Percentiles rank a stretch among this genome's conserved stretches.
These are phyloP conservation scores for Cadophora luteo-olivacea DNA, from an alignment of 2,329 filamentous ascomycete genomes.

Conservation along the genomic window DNA sequence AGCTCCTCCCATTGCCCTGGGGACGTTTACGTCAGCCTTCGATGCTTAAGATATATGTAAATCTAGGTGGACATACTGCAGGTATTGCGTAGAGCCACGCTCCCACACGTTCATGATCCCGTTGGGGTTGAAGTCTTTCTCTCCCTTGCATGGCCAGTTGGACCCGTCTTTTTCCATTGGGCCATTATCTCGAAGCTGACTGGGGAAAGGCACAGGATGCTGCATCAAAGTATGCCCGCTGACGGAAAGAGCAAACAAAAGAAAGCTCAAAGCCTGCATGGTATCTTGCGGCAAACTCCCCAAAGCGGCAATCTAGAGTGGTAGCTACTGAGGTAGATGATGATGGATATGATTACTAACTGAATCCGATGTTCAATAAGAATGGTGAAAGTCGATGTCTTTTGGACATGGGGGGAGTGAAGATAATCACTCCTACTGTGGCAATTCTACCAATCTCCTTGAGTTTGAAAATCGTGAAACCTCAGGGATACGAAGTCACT, in stretches of 20 bases:
- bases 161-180: neutral
- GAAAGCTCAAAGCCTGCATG: neutral
- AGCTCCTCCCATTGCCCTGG: neutral
- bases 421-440: too few species aligned
- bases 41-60: neutral
- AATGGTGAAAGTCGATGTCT: too few species aligned
- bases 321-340: too few species aligned
- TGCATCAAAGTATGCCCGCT: neutral
- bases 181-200: neutral
- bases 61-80: neutral
- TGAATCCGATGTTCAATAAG: too few species aligned
- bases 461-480: too few species aligned
- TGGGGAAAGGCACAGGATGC: neutral
- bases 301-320: too few species aligned
- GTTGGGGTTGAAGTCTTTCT: neutral
- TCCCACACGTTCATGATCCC: slow-evolving; percentile 1
- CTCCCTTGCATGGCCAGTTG: slow-evolving; percentile 1
- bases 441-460: too few species aligned
- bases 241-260: neutral
- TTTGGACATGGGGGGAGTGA: too few species aligned
- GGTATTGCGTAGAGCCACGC: neutral
- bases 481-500: too few species aligned
- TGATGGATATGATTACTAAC: too few species aligned
- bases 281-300: too few species aligned
- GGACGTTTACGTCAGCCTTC: neutral